phyloP scores from a whole-genome alignment of 257 asterid species.

The Scutellaria baicalensis region DNA sequence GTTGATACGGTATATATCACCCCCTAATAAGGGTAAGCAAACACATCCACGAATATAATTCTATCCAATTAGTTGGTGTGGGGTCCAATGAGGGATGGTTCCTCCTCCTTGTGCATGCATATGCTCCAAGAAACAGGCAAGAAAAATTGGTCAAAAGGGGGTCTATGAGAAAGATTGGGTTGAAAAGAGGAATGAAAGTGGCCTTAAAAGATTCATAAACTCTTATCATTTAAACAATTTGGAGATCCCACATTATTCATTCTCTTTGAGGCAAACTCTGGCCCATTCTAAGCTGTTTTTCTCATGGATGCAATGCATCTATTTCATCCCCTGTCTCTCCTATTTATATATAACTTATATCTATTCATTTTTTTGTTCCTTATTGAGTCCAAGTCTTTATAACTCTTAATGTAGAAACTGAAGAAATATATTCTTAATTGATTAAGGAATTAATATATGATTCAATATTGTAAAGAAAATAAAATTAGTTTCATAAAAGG shows the following conservation, averaged over 20 bases:
- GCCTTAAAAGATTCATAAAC: constrained; percentile 5
- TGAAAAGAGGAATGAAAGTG: constrained; percentile 23
- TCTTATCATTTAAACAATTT: constrained; percentile 16
- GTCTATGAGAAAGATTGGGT: constrained; percentile 30
- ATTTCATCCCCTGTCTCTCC: neutral
- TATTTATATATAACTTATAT: no score
- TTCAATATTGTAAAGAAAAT: no score
- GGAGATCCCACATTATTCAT: constrained; percentile 34
- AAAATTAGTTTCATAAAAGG: no score
- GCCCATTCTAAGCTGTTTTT: constrained; percentile 47
- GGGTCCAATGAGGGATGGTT: constrained; percentile 26
- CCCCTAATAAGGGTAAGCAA: no score
- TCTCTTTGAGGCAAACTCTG: constrained; percentile 33
- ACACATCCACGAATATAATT: no score
- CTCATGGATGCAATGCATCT: constrained; percentile 38
- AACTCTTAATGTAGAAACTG: no score
- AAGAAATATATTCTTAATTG: no score
- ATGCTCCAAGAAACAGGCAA: constrained; percentile 55
- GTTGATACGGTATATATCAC: no score
- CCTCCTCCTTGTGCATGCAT: constrained; percentile 54
- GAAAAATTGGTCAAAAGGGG: constrained; percentile 37
- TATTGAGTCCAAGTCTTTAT: no score
- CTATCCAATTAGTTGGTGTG: constrained; percentile 38
- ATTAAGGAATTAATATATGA: no score
- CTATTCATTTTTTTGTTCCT: no score